Evolutionary conservation across 352 stramenopile species (phyloP), one percentile per base, ranked within the genome.

Genomic region (Pilasporangium apinafurcum): DNA sequence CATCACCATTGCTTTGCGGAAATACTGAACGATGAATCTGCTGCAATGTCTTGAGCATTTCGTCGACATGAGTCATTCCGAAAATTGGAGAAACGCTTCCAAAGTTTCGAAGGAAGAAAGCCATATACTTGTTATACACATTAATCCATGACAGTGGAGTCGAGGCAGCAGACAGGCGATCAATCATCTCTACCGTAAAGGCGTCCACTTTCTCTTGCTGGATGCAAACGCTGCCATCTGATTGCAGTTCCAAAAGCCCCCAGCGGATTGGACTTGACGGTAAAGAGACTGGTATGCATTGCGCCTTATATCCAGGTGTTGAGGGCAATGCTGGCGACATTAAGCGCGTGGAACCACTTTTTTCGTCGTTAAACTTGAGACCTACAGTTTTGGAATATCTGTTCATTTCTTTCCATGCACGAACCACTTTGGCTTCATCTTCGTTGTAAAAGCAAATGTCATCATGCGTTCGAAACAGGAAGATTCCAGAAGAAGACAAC

Each of bases 121-220:
- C 35, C 64, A 80, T 71, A 59, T 76, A 80, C 50, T 76, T 76
- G 51, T 80, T 80, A 64, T 76, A 80, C 43, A 76, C 57, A 26
- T 70, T 73, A 29, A 73, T 52, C 53, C 60, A 73, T 10, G 53
- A 38, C 18, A 79, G 61, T 2, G 62, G 59, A 1, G 67, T 65
- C 1, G 36, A 31, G 1, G 63, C 54, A 32, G 52, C 54, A 20
- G 28, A 24, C 9, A 79, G 34, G 16, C 65, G 65, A 32, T 63
- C 59, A 3, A 48, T 44, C 51, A 80, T 62, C 31, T 80, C 67
- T 4, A 38, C 57, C 13, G 64, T 62, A 31, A 74, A 76, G 24
- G 51, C 53, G 0, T 56, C 37, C 13, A 74, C 59, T 16, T 72
- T 48, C 1, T 66, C 41, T 44, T 65, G 50, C 1, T 53, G 37